Conservation (phyloP, 2,329 filamentous ascomycete species). For the Daldinia sp. region DNA sequence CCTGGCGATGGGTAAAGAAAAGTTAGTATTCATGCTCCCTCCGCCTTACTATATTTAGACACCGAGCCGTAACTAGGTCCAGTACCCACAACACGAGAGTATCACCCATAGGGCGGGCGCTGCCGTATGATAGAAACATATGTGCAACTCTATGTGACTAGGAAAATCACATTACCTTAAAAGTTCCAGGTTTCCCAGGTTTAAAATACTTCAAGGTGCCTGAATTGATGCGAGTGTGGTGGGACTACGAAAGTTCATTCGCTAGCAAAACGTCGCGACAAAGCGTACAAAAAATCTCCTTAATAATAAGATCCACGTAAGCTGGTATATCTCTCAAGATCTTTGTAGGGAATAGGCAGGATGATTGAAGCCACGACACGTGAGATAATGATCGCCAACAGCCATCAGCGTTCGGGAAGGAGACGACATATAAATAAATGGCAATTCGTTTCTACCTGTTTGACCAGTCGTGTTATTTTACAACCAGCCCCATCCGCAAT, state of each 20-base stretch:
- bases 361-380: constrained; percentile 27
- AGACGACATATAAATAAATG: constrained; percentile 30
- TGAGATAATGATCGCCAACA: constrained; percentile 34
- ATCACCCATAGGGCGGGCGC: constrained; percentile 13
- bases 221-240: not conserved
- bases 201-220: constrained; percentile 14
- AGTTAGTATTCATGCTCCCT: constrained; percentile 9
- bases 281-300: constrained; percentile 13
- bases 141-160: constrained; percentile 4
- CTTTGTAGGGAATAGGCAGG: constrained; percentile 22
- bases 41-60: constrained; percentile 39
- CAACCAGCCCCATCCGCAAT: constrained; percentile 26
- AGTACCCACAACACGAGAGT: constrained; percentile 14
- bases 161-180: constrained; percentile 11
- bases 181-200: not conserved
- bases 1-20: constrained; percentile 14
- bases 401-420: constrained; percentile 26
- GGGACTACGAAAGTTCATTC: constrained; percentile 19
- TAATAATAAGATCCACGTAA: constrained; percentile 26
- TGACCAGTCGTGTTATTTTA: constrained; percentile 32
- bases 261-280: constrained; percentile 7
- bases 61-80: constrained; percentile 25
- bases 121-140: constrained; percentile 5
- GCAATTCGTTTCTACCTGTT: constrained; percentile 13
- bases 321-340: constrained; percentile 14